Conservation (phyloP, 2,329 filamentous ascomycete genomes). For the Trichophyton mentagrophytes region DNA sequence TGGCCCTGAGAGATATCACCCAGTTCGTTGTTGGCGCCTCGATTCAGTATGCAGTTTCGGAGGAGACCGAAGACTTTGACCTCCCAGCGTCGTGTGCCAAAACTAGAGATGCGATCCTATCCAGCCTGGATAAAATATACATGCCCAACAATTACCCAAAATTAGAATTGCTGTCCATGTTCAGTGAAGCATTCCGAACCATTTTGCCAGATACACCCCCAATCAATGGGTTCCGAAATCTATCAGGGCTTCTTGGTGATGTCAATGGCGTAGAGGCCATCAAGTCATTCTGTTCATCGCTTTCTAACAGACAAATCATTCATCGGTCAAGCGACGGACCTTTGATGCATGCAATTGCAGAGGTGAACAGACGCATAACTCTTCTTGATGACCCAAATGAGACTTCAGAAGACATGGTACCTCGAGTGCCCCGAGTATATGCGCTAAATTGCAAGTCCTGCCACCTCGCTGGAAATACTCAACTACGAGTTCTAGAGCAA, state of each 20-base stretch:
- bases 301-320: conserved; percentile 26
- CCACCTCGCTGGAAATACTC: conserved; percentile 27
- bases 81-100: conserved; percentile 25
- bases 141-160: conserved; percentile 25
- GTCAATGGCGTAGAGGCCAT: conserved; percentile 28
- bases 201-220: conserved; percentile 29
- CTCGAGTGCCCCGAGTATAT: conserved; percentile 26
- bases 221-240: conserved; percentile 16
- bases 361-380: conserved; percentile 25
- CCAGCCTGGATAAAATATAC: conserved; percentile 25
- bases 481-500: conserved; percentile 20
- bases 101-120: conserved; percentile 28
- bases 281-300: conserved; percentile 23
- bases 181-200: conserved; percentile 27
- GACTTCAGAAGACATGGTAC: conserved; percentile 19
- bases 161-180: conserved; percentile 25
- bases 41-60: conserved; percentile 27
- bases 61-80: conserved; percentile 24
- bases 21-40: conserved; percentile 31
- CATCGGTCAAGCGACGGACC: conserved; percentile 32
- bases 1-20: conserved; percentile 30
- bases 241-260: conserved; percentile 18
- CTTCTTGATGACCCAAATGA: conserved; percentile 26
- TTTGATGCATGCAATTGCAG: conserved; percentile 25
- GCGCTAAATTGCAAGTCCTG: conserved; percentile 27